Evolutionary conservation across 345 rosid genomes (phyloP), one percentile per base, ranked within the genome.

Genomic region (Boechera divaricarpa): DNA sequence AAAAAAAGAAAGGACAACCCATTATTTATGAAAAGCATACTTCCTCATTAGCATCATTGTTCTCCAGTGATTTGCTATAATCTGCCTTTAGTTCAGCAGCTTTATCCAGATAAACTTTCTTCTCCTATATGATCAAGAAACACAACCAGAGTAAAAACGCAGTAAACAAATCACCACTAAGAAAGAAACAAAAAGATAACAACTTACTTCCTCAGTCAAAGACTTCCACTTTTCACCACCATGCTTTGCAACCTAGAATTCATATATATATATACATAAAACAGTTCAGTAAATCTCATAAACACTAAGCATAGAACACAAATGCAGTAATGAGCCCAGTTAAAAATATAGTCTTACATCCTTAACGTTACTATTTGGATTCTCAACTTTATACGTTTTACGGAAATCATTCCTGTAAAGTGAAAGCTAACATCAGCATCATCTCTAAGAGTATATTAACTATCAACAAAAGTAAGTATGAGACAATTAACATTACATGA

Each of bases 191-290:
- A 42, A 5, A 26, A 6, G 59, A 1, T 28, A 52, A 49, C 1
- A 57, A 81, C 97, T 86, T 62, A 89, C 97, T 55, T 90, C 97
- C 56, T 91, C 94, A 2, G 88, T 76, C 91, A 94, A 62, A 18
- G 90, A 86, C 78, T 81, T 87, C 98, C 97, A 89, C 77, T 84
- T 88, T 78, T 86, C 97, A 74, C 97, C 98, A 53, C 89, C 96
- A 31, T 85, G 87, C 74, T 86, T 94, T 5, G 96, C 88, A 83
- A 84, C 90, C 97, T 94, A 70, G 4, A 26, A 76, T 49, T 24
- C 49, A 44, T 4, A 44, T 12, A 53, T 16, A 38, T 16, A 36
- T 0, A 39, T 21, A n/a, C 7, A 38, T 13, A 64, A 5, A 21
- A 29, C 7, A 49, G 15, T 0, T 29, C 3, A 7, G 47, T 29